Evolutionary conservation across 2,329 filamentous ascomycete genomes (phyloP).

Genomic region (Aureobasidium sp.): DNA sequence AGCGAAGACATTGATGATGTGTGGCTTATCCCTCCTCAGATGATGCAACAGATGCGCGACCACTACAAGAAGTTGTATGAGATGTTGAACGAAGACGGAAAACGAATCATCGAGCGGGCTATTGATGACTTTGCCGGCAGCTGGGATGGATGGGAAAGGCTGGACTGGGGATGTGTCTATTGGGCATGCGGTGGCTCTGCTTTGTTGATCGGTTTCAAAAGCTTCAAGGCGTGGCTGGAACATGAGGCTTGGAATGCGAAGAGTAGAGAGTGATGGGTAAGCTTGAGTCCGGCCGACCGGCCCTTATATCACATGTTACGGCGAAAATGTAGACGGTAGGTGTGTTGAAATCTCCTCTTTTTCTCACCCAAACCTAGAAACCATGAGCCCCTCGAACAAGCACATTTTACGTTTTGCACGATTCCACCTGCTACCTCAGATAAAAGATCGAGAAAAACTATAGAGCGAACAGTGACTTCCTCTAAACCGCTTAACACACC

Average conservation of each 20-base stretch:
- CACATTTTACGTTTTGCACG: too few relatives aligned
- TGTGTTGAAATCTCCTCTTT: background rate
- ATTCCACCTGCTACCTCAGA: background rate
- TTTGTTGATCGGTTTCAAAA: background rate
- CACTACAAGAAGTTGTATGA: background rate
- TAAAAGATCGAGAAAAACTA: background rate
- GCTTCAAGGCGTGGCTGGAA: conserved; percentile 1
- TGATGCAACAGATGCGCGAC: background rate
- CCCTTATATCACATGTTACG: too few relatives aligned
- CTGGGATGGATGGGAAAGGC: background rate
- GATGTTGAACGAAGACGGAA: background rate
- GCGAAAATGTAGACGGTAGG: too few relatives aligned
- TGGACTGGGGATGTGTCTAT: background rate
- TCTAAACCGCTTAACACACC: too few relatives aligned
- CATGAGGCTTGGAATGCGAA: background rate
- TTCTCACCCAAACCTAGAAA: too few relatives aligned
- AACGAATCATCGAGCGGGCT: conserved; percentile 1
- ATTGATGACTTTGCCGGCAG: conserved; percentile 3
- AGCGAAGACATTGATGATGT: background rate
- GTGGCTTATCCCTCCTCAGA: background rate
- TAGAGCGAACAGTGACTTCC: too few relatives aligned
- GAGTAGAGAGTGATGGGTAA: background rate
- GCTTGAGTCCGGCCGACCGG: too few relatives aligned
- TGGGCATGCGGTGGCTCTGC: background rate
- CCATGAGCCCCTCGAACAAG: too few relatives aligned